Evolutionary conservation across 1,139 yeast species (phyloP).

Genomic region (Entelexis sorbosivorans): DNA sequence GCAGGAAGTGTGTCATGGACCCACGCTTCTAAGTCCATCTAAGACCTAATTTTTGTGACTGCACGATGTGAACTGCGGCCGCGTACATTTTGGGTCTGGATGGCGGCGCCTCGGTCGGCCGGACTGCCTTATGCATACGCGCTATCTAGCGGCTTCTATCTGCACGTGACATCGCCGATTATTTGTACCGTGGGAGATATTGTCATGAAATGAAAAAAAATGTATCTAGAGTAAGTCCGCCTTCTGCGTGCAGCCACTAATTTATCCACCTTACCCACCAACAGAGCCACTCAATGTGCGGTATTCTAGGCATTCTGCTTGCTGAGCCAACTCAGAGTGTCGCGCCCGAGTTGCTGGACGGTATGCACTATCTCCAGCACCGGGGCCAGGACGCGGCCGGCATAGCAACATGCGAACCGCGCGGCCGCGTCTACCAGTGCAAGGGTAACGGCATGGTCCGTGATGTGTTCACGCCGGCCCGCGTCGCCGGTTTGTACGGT

Average conservation of each 20-base stretch:
- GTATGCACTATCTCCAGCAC: constrained; percentile 87
- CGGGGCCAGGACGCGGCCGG: constrained; percentile 99
- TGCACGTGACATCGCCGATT: neutral
- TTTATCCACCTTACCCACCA: too few relatives aligned
- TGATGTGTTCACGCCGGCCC: constrained; percentile 79
- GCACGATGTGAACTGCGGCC: too few relatives aligned
- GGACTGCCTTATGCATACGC: neutral
- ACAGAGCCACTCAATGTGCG: constrained; percentile 57
- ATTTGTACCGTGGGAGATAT: neutral
- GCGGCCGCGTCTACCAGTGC: constrained; percentile 91
- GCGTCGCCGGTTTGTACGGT: constrained; percentile 74
- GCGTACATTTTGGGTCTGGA: neutral
- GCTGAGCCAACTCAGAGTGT: constrained; percentile 66
- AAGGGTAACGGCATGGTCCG: constrained; percentile 99
- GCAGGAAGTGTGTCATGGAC: too few relatives aligned
- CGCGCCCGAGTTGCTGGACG: constrained; percentile 85
- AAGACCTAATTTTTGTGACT: too few relatives aligned
- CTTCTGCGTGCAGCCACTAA: neutral
- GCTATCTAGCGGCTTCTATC: constrained; percentile 4
- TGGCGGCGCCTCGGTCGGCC: neutral
- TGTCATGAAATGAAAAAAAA: neutral
- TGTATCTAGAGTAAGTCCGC: neutral
- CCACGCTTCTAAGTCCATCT: too few relatives aligned
- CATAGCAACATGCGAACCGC: constrained; percentile 85
- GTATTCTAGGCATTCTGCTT: constrained; percentile 76